Evolutionary conservation across 345 rosid genomes (phyloP), one percentile per base, ranked within the genome.

Genomic region (Sisymbrium irio): DNA sequence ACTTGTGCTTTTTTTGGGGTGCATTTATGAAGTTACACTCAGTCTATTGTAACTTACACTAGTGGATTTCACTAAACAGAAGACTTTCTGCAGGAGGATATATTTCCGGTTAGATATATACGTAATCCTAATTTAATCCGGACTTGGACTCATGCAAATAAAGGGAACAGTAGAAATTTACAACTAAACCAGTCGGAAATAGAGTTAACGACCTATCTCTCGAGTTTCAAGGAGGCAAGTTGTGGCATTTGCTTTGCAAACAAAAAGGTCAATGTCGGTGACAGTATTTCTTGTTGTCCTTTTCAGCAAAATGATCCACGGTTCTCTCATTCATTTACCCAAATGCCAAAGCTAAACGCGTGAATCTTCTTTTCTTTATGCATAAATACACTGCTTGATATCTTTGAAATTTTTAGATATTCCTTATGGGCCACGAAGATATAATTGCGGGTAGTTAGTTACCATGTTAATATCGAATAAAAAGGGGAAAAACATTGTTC

Each of bases 261-360:
- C 60, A 66, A 47, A 63, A 74, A 65, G 67, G 61, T 66, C 67
- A 65, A 65, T 36, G 78, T 65, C 72, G 59, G 77, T 58, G 71
- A 35, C 58, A 65, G 20, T 40, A 40, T 73, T 58, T 56, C 32
- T 36, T 36, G 10, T 57, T 57, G 72, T 66, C 72, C 28, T 44
- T 66, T 74, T 56, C 51, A 65, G 35, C 50, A 50, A 9, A 46
- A 65, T 33, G 66, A 57, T 37, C 15, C 32, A 73, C 59, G 77
- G 57, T 57, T 56, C 59, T 17, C 14, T 13, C 5, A 49, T 50
- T 39, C 45, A 53, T 62, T 25, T 22, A 3, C 36, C 55, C 5
- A 47, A 73, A 51, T 33, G 57, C 57, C 57, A 51, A 51, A 56
- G 41, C 50, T 73, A 56, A 65, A 37, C 71, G 65, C 77, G 65